These are phyloP conservation scores for Ulota crispa DNA, from an alignment of 225 moss, liverwort and hornwort species.

Conservation along the genomic window DNA sequence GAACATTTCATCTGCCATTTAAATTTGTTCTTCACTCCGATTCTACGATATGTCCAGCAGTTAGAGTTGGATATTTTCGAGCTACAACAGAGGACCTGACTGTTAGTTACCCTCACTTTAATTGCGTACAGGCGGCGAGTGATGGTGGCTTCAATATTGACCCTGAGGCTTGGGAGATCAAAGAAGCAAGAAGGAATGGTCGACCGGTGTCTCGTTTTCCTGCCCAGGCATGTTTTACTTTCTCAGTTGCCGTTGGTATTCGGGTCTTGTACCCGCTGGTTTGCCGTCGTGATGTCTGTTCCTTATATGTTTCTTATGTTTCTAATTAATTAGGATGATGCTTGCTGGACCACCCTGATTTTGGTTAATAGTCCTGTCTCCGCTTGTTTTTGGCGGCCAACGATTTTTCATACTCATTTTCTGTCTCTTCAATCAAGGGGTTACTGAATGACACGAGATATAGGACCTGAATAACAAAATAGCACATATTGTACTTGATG, in stretches of 20 bases:
- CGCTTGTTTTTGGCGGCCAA: background rate
- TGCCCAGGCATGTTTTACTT: slow-evolving; percentile 68
- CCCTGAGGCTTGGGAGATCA: slow-evolving; percentile 94
- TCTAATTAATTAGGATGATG: no score
- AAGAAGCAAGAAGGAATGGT: slow-evolving; percentile 70
- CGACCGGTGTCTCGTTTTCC: slow-evolving; percentile 89
- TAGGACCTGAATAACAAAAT: background rate
- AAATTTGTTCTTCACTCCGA: background rate
- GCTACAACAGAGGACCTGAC: no score
- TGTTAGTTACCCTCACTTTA: no score
- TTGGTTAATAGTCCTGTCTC: background rate
- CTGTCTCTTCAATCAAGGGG: background rate
- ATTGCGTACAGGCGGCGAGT: slow-evolving; percentile 60
- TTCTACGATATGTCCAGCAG: no score
- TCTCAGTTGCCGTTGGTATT: no score
- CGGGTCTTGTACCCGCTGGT: no score
- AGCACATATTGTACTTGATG: no score
- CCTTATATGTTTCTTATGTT: no score
- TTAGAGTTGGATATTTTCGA: no score
- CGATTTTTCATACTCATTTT: background rate
- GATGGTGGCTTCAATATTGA: slow-evolving; percentile 96
- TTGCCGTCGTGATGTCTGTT: no score
- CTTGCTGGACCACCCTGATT: background rate
- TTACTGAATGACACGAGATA: background rate
- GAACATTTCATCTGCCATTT: background rate